Evolutionary conservation across 2,329 filamentous ascomycete genomes (phyloP), one percentile per base, ranked within the genome.

Genomic region (Colletotrichum euphorbiae): DNA sequence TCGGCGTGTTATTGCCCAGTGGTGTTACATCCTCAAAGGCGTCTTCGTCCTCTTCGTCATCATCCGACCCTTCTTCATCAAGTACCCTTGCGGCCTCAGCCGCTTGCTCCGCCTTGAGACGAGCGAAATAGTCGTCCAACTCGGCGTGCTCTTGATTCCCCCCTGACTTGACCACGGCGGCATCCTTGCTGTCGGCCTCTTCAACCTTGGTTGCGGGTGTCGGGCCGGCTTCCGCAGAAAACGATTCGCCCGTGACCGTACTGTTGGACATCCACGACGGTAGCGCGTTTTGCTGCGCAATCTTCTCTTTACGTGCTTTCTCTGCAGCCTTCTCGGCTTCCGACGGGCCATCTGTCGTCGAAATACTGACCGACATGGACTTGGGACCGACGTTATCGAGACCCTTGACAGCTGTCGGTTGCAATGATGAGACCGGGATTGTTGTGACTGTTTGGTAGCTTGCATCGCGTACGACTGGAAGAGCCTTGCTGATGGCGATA

Each of bases 221-320:
- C 6, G 74, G 74, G 33, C 77, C 74, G 50, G 82, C 82, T 28
- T 80, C 76, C 21, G 77, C 59, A 45, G 81, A 78, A 76, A 87
- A 91, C n/a, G 87, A 85, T 67, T 89, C 84, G 57, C 88, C 88
- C 4, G 84, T 89, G 54, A 93, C 86, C 2, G 90, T 93, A 70
- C 89, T 91, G 64, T 90, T 87, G 1, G 89, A 87, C 80, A 93
- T 91, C 90, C 91, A 93, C 8, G 84, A 80, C 2, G 91, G 91
- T 69, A 93, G 79, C 7, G 88, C 89, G 74, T 93, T 93, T 74
- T 92, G 89, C 72, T 84, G 82, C 2, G 89, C 87, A 70, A 90
- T 83, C 77, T 88, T 87, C 74, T 90, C 89, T 75, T 89, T 90
- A 51, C 85, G 84, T n/a, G 84, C 85, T 66, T 85, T 83, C 73